A percentile compares a stretch with the other conserved stretches of the same genome.
Evolutionary conservation across 495 filamentous ascomycete genomes (phyloP).

Genomic region (Neurospora pannonica): DNA sequence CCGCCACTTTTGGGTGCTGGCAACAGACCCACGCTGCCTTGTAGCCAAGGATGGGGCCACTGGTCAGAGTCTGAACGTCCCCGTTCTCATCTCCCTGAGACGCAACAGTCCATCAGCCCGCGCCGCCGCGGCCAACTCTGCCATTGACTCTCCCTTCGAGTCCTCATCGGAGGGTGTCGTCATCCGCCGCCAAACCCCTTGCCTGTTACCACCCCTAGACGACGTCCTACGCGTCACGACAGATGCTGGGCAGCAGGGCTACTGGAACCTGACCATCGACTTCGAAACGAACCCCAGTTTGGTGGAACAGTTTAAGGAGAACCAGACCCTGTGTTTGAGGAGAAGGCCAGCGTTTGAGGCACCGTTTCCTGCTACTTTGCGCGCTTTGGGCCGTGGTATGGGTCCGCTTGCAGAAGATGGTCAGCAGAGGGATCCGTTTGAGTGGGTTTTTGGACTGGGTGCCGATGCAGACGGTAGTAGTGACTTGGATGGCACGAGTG

Average conservation of each 20-base stretch:
- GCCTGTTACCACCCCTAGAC: constrained; percentile 71
- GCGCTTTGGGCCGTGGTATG: constrained; percentile 48
- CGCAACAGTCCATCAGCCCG: constrained; percentile 14
- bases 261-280: constrained; percentile 80
- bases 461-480: not conserved
- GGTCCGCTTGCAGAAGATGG: constrained; percentile 9
- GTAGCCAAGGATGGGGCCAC: constrained; percentile 78
- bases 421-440: constrained; percentile 36
- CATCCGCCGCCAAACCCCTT: constrained; percentile 50
- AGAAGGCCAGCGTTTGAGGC: constrained; percentile 61
- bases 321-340: constrained; percentile 73
- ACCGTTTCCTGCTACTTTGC: constrained; percentile 65
- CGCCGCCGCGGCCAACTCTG: not conserved
- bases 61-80: constrained; percentile 63
- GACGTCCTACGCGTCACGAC: constrained; percentile 60
- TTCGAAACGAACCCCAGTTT: constrained; percentile 57
- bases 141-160: not conserved
- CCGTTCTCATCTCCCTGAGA: constrained; percentile 43
- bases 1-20: constrained; percentile 94
- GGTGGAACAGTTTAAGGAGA: constrained; percentile 59
- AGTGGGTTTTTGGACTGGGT: constrained; percentile 57
- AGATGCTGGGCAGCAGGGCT: constrained; percentile 48
- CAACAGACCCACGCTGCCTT: constrained; percentile 80
- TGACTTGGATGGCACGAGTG: not conserved
- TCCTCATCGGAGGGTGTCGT: constrained; percentile 1